Evolutionary conservation across 495 filamentous ascomycete genomes (phyloP).

Genomic region (Annulohypoxylon bovei): DNA sequence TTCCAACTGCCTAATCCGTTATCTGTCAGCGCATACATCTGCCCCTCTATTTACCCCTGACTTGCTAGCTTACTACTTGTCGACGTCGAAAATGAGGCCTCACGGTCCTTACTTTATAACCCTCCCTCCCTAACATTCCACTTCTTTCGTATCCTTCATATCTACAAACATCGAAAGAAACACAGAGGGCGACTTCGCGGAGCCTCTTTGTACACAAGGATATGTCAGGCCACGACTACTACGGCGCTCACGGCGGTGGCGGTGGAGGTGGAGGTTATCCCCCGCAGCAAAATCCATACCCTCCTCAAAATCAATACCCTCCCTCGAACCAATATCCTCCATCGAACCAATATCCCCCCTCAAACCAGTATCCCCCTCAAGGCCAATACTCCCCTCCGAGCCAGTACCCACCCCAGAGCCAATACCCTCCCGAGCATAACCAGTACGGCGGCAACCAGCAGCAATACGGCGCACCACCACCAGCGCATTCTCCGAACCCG

Average conservation of each 20-base stretch:
- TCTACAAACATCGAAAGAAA: neutral
- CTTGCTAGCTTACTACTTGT: neutral
- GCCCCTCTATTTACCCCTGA: slow-evolving; percentile 2
- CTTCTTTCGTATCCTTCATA: neutral
- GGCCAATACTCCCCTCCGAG: slow-evolving; percentile 31
- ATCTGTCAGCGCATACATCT: neutral
- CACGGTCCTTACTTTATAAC: neutral
- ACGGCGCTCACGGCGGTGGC: slow-evolving; percentile 30
- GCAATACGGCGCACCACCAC: slow-evolving; percentile 32
- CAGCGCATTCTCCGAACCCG: slow-evolving; percentile 38
- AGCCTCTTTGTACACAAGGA: neutral
- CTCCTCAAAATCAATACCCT: slow-evolving; percentile 29
- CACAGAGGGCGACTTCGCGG: neutral
- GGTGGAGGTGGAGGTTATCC: slow-evolving; percentile 31
- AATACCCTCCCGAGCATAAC: slow-evolving; percentile 35
- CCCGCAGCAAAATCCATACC: slow-evolving; percentile 27
- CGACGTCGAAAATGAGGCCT: neutral
- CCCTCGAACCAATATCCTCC: slow-evolving; percentile 34
- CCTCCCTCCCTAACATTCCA: neutral
- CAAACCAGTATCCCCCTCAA: slow-evolving; percentile 20
- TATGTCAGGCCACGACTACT: slow-evolving; percentile 46
- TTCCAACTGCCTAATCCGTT: slow-evolving; percentile 3
- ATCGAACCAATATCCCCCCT: slow-evolving; percentile 36
- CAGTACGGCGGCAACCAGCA: slow-evolving; percentile 24
- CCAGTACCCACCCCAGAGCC: slow-evolving; percentile 36